Base-by-base conservation (phyloP, 805 yeast genomes). In the Barnettozyma populi region DNA sequence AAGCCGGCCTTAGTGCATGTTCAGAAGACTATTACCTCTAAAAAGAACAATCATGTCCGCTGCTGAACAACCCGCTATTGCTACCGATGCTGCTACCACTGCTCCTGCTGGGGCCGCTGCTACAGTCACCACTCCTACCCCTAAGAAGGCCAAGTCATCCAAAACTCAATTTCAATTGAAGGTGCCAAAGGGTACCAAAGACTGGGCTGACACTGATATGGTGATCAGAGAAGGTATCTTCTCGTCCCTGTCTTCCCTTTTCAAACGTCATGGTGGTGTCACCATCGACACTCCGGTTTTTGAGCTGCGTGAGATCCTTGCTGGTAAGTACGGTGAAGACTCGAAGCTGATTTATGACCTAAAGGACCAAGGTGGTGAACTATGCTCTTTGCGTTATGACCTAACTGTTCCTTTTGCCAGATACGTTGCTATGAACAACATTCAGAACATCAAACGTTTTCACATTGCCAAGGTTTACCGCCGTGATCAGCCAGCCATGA, bases 401-500 rank as follows among this genome's bases (percentile, higher is more conserved):
- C 76, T 94, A 66, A 94, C 99, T 0, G 99, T 94, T 37, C 99
- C 99, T 47, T 94, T 94, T 71, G 99, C 99, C 13, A 80, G 99
- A 64, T 94, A 78, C 62, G 95, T 92, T 47, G 99, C 99, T 18
- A 86, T 89, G 88, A 94, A 94, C 72, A 89, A 87, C 60, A 79
- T 94, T 52, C 84, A 88, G 58, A 79, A 74, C 62, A 92, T 94
- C 69, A 94, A 94, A 71, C 79, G 99, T 64, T 94, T 82, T 66
- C 99, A 94, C 71, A 88, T 94, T 55, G 99, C 99, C 57, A 94
- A 94, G 68, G 99, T 94, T 46, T 94, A 94, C 71, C 83, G 99
- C 73, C 86, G 99, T 71, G 99, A 94, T 66, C 99, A 94, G 70
- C 99, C 99, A 5, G 99, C 99, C 8, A 94, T 94, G 99, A 92